Conservation (phyloP, 192 early-diverging fungal genomes). For the Coemansia sp. region DNA sequence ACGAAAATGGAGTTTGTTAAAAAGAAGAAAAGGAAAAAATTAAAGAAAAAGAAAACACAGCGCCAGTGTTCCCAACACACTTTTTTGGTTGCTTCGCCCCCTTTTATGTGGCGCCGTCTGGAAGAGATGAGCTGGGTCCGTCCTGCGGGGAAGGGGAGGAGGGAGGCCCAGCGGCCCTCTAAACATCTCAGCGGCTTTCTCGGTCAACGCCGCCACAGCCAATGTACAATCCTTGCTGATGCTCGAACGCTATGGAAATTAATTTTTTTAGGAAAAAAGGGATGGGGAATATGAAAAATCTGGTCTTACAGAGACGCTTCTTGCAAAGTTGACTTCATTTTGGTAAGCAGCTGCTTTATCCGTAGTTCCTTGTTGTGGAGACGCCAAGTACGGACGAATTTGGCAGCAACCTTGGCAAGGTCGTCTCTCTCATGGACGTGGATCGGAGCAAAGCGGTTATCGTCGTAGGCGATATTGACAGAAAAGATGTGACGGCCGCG, state of each 20-base stretch:
- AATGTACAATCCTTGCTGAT: too few species aligned
- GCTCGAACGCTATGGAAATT: too few species aligned
- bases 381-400: slow-evolving; percentile 50
- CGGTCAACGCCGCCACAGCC: too few species aligned
- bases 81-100: too few species aligned
- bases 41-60: not conserved
- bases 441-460: slow-evolving; percentile 41
- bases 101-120: too few species aligned
- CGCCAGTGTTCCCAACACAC: too few species aligned
- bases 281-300: too few species aligned
- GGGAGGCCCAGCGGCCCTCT: too few species aligned
- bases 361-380: slow-evolving; percentile 48
- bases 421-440: slow-evolving; percentile 53
- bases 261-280: too few species aligned
- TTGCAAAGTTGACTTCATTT: slow-evolving; percentile 37
- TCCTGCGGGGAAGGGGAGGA: too few species aligned
- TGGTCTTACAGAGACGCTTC: slow-evolving; percentile 9
- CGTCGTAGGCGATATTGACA: slow-evolving; percentile 45
- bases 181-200: too few species aligned
- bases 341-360: slow-evolving; percentile 44
- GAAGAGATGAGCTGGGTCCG: too few species aligned
- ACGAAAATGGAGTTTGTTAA: slow-evolving; percentile 2
- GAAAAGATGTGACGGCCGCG: slow-evolving; percentile 50
- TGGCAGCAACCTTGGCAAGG: slow-evolving; percentile 38
- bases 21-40: not conserved